Conservation (phyloP, 371 early-diverging fungal genomes). For the Smittium mucronatum region DNA sequence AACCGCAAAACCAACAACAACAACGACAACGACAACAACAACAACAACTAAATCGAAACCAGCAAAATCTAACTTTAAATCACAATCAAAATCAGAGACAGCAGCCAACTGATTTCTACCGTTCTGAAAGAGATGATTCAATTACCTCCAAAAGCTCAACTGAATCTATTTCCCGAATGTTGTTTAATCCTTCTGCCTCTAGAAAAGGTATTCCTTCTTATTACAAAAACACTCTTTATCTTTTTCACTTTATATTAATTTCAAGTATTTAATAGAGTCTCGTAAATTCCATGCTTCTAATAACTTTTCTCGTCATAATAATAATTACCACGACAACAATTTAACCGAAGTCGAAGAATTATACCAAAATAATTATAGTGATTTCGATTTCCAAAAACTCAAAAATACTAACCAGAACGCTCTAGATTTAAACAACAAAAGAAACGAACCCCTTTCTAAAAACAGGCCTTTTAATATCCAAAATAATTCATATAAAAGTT, state of each 20-base stretch:
- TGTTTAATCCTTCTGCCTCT: slow-evolving; percentile 26
- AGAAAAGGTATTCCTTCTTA: slow-evolving; percentile 33
- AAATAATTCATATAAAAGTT: background rate
- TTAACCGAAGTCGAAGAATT: background rate
- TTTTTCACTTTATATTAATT: background rate
- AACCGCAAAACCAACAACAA: no score
- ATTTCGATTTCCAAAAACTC: background rate
- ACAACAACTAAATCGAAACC: no score
- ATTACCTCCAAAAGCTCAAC: slow-evolving; percentile 16
- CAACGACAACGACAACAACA: no score
- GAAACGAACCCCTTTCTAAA: background rate
- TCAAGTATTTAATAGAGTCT: background rate
- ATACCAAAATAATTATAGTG: background rate
- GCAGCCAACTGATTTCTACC: no score
- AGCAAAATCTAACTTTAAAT: no score
- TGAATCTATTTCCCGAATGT: slow-evolving; percentile 36
- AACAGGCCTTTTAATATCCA: background rate
- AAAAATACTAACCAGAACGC: background rate
- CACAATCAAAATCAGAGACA: no score
- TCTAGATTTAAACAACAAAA: background rate
- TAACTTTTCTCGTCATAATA: background rate
- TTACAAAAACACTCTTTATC: background rate
- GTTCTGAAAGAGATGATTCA: background rate
- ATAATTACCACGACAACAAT: background rate
- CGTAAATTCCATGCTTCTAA: background rate